These are phyloP conservation scores for Thuja plicata DNA, from an alignment of 83 land plant genomes.

Conservation along the genomic window DNA sequence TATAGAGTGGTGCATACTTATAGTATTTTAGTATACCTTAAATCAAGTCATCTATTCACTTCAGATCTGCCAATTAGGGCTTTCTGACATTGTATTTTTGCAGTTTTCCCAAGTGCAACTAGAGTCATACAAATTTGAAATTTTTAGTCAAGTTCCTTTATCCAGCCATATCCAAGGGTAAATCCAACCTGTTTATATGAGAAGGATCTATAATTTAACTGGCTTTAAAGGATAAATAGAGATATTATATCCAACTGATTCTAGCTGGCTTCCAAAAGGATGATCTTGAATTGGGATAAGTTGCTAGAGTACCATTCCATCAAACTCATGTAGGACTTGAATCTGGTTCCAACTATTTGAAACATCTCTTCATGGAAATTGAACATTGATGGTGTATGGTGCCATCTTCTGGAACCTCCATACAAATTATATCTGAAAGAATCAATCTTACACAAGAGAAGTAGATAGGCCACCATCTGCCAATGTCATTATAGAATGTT, in stretches of 20 bases:
- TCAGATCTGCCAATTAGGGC: neutral
- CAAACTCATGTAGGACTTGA: too few relatives aligned
- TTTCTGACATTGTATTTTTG: neutral
- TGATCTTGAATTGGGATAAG: too few relatives aligned
- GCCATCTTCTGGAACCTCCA: too few relatives aligned
- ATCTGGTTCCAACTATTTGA: too few relatives aligned
- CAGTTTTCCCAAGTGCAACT: neutral
- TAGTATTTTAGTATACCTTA: neutral
- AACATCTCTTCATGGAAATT: too few relatives aligned
- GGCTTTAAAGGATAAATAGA: neutral
- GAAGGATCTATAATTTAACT: neutral
- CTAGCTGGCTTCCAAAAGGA: neutral
- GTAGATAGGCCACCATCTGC: too few relatives aligned
- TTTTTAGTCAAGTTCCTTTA: neutral
- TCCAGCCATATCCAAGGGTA: neutral
- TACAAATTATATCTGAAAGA: too few relatives aligned
- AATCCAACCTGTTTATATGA: neutral
- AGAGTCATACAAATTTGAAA: neutral
- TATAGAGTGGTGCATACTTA: neutral
- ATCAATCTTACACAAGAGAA: too few relatives aligned
- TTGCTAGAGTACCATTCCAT: too few relatives aligned
- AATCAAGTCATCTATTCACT: neutral
- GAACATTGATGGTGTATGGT: too few relatives aligned
- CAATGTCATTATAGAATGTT: too few relatives aligned
- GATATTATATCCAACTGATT: neutral